Base-by-base conservation (phyloP, 192 early-diverging fungal genomes). In the Backusella mclennaniae region DNA sequence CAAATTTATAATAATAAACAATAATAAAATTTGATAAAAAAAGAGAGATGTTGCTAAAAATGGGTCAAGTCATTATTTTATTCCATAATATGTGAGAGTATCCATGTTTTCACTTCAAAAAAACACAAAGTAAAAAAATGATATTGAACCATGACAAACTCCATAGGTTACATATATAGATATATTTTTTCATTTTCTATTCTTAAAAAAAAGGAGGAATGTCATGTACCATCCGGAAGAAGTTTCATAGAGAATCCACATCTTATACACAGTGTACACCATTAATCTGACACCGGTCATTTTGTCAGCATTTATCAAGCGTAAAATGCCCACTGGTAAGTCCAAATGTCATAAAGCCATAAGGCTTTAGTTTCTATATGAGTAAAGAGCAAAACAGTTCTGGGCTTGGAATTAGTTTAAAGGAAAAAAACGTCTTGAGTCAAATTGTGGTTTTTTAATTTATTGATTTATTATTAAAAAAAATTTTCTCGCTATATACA, bases 301-400 rank as follows among this genome's bases (percentile, higher is more conserved):
- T 74, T 74, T 74, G 73, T 59, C 38, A 56, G 35, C 59, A 74
- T 66, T 74, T 74, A 74, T 56, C 33, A 23, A 74, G 49, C 23
- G 53, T 69, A 69, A 74, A 74, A 74, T 74, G 41, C 53, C 73
- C 73, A 74, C 73, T 74, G 73, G 73, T 74, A 74, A 74, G 73
- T 74, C 73, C 49, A 63, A 74, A 38, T 74, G 73, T 41, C 11
- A 39, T 39, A 39, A 33, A 39, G 38, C 38, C n/a, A 33, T 42
- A 35, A 21, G n/a, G 17, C 15, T 74, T 63, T 15, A 17, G 36
- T 74, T 74, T 74, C 73, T 74, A 74, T 23, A 33, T 74, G 39
- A 38, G 73, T 74, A 74, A 74, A 26, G 73, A 74, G 11, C 70
- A 72, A 26, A 21, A 33, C 17, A 52, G 39, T 52, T 4, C 70